A percentile compares a stretch with the other conserved stretches of the same genome.
These are phyloP conservation scores for Pisolithus orientalis DNA, from an alignment of 768 basidiomycete species.

Conservation along the genomic window DNA sequence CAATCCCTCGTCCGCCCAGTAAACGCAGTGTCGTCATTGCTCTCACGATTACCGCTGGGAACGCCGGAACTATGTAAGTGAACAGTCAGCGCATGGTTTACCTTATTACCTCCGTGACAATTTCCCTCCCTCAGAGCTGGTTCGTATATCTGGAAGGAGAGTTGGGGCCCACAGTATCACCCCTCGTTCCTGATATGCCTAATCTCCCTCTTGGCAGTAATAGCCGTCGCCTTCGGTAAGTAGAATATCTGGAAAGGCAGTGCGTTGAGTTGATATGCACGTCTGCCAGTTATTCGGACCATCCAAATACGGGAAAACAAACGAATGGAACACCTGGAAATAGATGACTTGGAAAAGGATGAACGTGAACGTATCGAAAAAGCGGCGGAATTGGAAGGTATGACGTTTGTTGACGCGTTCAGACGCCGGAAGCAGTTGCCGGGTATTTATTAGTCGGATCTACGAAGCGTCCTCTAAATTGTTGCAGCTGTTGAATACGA, in stretches of 20 bases:
- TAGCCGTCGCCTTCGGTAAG: conserved; percentile 30
- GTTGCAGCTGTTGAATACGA: too few relatives aligned
- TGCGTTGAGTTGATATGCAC: too few relatives aligned
- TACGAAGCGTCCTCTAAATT: too few relatives aligned
- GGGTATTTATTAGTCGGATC: too few relatives aligned
- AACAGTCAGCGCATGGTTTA: not conserved
- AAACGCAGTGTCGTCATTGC: conserved; percentile 49
- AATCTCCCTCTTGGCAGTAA: conserved; percentile 26
- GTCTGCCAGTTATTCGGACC: conserved; percentile 33
- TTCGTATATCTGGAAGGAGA: conserved; percentile 54
- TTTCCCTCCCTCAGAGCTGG: conserved; percentile 37
- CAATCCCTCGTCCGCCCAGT: conserved; percentile 53
- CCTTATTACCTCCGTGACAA: too few relatives aligned
- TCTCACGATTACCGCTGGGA: conserved; percentile 56
- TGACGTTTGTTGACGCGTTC: conserved; percentile 55
- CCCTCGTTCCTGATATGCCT: conserved; percentile 52
- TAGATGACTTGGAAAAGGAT: conserved; percentile 37
- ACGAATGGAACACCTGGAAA: conserved; percentile 45
- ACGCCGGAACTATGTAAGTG: conserved; percentile 53
- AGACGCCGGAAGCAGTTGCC: conserved; percentile 35
- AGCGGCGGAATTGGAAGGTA: conserved; percentile 52
- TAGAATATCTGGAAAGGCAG: not conserved
- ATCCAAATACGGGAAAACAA: conserved; percentile 47
- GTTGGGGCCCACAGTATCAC: conserved; percentile 60
- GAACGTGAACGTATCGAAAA: conserved; percentile 47